Base-by-base conservation (phyloP, 2,329 filamentous ascomycete genomes). In the Annulohypoxylon truncatum region DNA sequence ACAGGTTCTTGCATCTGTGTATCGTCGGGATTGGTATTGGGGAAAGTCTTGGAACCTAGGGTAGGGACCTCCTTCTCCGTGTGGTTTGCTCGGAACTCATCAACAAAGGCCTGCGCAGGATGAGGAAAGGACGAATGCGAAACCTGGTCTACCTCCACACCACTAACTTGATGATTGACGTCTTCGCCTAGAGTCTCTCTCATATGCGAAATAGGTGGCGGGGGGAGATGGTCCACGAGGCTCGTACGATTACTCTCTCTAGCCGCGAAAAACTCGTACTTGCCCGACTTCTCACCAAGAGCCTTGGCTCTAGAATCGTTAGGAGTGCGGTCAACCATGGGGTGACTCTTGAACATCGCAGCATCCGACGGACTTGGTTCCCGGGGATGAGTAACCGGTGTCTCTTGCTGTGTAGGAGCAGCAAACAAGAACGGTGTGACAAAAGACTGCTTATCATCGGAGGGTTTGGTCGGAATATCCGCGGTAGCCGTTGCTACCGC, bases 251-350 rank as follows among this genome's bases (percentile, higher is more conserved):
- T 82, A 20, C 74, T 69, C 48, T 80, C 81, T 24, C 81, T 75
- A 4, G 81, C 80, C 2, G 71, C 72, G 53, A 82, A 82, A 53
- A 72, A 82, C 20, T 81, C 79, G 7, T 63, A 63, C 52, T 82
- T 82, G 1, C 79, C 80, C 2, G 75, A 77, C 53, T 72, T 77
- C 22, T 74, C 70, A 0, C 79, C 80, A 44, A 82, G 71, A 5
- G 70, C 52, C 38, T 78, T 74, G 13, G 75, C 76, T 73, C 75
- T 71, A 22, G 42, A 55, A 29, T 72, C 69, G 24, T 52, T 69
- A 29, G 67, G 54, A 18, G 2, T 54, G 72, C 55, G 76, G 46
- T 63, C 76, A 69, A 64, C 75, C 69, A 72, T 60, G 9, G 79
- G 76, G 6, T 54, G 68, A 24, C 78, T 73, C 18, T 76, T 77